phyloP scores from a whole-genome alignment of 2,329 filamentous ascomycete species.

The Colletotrichum cordylinicola region DNA sequence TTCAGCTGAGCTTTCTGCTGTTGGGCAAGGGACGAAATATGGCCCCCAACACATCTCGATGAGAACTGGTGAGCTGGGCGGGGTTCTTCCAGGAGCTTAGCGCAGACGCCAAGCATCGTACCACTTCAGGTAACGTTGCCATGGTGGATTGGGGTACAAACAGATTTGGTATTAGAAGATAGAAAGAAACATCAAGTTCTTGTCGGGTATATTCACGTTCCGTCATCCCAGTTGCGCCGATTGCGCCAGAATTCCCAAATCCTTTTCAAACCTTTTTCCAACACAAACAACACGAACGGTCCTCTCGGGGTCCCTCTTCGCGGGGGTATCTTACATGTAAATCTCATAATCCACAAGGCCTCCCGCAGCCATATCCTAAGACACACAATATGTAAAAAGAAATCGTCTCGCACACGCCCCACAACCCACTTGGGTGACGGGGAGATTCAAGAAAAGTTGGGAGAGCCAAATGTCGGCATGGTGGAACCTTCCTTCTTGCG shows the following conservation, averaged over 20 bases:
- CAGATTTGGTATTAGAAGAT: neutral
- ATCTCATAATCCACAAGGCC: neutral
- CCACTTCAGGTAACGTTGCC: neutral
- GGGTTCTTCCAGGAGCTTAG: neutral
- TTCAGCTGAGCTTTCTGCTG: neutral
- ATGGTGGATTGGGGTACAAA: neutral
- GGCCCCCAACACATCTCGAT: neutral
- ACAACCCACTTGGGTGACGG: neutral
- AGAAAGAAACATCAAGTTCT: neutral
- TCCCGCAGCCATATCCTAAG: neutral
- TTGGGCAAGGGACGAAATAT: neutral
- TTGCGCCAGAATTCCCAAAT: neutral
- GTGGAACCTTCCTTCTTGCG: conserved; percentile 19
- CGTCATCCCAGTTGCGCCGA: neutral
- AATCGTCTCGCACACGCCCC: neutral
- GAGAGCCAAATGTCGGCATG: neutral
- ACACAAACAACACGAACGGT: neutral
- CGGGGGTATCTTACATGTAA: neutral
- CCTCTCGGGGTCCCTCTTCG: neutral
- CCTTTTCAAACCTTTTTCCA: neutral
- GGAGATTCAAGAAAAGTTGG: neutral
- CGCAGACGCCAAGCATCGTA: neutral
- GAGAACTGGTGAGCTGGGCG: neutral
- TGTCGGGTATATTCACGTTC: conserved; percentile 14
- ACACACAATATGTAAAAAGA: neutral